Conservation (phyloP, 805 yeast species). For the Monosporozyma aquatica region DNA sequence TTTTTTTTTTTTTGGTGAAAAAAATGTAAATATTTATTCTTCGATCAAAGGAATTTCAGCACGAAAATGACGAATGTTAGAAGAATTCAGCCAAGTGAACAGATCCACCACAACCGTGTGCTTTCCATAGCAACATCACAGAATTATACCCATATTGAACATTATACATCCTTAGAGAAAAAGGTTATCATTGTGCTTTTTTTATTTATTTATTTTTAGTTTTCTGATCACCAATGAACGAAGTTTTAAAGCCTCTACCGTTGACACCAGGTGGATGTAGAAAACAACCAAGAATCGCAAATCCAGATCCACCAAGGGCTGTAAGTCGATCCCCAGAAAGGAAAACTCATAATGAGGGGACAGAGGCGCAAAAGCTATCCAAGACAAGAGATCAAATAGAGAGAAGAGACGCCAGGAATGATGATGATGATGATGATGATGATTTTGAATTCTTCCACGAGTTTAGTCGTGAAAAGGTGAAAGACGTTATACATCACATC, state of each 20-base stretch:
- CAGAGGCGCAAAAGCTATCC: too few relatives aligned
- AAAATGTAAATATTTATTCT: constrained; percentile 3
- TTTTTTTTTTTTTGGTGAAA: too few relatives aligned
- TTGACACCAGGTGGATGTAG: constrained; percentile 5
- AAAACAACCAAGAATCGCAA: constrained; percentile 1
- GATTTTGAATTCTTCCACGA: constrained; percentile 35
- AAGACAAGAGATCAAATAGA: background rate
- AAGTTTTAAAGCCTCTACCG: constrained; percentile 9
- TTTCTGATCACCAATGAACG: constrained; percentile 5
- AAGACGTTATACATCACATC: constrained; percentile 56
- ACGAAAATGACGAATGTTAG: background rate
- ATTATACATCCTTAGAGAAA: too few relatives aligned
- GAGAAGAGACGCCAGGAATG: background rate
- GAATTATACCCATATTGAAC: too few relatives aligned
- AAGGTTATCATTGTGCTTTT: too few relatives aligned
- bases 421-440: constrained; percentile 18
- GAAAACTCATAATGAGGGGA: too few relatives aligned
- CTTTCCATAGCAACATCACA: too few relatives aligned
- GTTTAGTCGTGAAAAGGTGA: constrained; percentile 56
- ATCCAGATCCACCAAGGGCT: background rate
- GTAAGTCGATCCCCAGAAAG: background rate
- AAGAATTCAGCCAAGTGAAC: too few relatives aligned
- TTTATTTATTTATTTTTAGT: too few relatives aligned
- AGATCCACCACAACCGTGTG: too few relatives aligned
- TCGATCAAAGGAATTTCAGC: background rate